Conservation (phyloP, 257 asterid genomes). For the Knoxia roxburghii region DNA sequence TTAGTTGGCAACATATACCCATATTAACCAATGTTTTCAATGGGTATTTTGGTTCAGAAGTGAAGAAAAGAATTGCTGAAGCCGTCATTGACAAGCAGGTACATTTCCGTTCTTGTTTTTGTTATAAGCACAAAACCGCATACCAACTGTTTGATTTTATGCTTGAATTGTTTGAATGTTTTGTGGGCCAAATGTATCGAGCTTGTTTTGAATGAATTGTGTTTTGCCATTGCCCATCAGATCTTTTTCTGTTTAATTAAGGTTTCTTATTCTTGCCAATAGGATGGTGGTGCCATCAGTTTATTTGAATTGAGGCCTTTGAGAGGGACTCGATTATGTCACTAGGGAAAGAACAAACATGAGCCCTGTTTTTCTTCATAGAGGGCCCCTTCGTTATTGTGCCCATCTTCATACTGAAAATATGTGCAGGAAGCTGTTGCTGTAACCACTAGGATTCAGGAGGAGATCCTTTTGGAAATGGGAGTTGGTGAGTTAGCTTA, state of each 20-base stretch:
- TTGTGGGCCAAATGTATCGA: background rate
- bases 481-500: conserved; percentile 63
- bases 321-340: background rate
- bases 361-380: background rate
- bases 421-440: conserved; percentile 77
- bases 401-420: conserved; percentile 1
- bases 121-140: background rate
- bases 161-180: background rate
- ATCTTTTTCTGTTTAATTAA: background rate
- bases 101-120: background rate
- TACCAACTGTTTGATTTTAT: background rate
- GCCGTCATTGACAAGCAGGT: conserved; percentile 83
- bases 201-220: background rate
- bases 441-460: conserved; percentile 75
- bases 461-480: conserved; percentile 77
- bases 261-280: background rate
- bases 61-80: conserved; percentile 70
- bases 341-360: background rate
- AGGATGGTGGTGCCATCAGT: background rate
- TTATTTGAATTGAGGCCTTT: background rate
- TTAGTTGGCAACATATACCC: background rate
- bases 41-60: conserved; percentile 36
- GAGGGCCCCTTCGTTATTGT: no score
- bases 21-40: background rate
- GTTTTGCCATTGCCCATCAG: background rate